Percentiles rank a stretch among this genome's conserved stretches.
phyloP scores from a whole-genome alignment of 495 filamentous ascomycete species.

The Pseudomonodictys pantanalensis region DNA sequence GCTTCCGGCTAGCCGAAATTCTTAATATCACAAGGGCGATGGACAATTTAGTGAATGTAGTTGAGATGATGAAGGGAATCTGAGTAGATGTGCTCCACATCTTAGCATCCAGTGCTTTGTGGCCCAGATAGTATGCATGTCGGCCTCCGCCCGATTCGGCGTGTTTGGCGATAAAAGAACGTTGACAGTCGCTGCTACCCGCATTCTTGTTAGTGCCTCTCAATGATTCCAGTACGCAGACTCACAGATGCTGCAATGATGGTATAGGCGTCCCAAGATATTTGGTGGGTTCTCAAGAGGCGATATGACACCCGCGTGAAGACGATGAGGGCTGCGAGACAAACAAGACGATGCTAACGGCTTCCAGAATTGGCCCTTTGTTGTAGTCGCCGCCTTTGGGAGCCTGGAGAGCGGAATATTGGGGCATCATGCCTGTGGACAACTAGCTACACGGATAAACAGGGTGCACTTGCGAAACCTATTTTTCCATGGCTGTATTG shows the following conservation, averaged over 20 bases:
- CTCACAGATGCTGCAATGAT: background rate
- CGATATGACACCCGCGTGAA: background rate
- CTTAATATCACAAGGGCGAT: constrained; percentile 13
- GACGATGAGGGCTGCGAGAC: background rate
- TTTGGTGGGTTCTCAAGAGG: background rate
- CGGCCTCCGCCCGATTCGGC: constrained; percentile 6
- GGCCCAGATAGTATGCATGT: constrained; percentile 3
- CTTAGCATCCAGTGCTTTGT: constrained; percentile 5
- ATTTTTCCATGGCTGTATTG: too few relatives aligned
- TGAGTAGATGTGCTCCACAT: constrained; percentile 13
- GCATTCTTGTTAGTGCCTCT: background rate
- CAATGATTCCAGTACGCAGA: background rate
- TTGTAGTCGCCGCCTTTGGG: background rate
- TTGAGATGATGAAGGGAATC: constrained; percentile 18
- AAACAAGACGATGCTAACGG: background rate
- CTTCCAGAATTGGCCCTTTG: background rate
- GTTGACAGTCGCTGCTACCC: constrained; percentile 7
- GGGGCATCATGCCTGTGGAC: background rate
- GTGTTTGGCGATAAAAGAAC: constrained; percentile 10
- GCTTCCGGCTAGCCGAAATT: constrained; percentile 3
- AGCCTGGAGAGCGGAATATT: background rate
- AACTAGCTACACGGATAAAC: background rate
- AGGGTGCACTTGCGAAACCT: too few relatives aligned
- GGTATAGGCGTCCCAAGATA: background rate
- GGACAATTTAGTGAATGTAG: constrained; percentile 10